Base-by-base conservation (phyloP, 331 rosid genomes). In the Telfairia occidentalis region DNA sequence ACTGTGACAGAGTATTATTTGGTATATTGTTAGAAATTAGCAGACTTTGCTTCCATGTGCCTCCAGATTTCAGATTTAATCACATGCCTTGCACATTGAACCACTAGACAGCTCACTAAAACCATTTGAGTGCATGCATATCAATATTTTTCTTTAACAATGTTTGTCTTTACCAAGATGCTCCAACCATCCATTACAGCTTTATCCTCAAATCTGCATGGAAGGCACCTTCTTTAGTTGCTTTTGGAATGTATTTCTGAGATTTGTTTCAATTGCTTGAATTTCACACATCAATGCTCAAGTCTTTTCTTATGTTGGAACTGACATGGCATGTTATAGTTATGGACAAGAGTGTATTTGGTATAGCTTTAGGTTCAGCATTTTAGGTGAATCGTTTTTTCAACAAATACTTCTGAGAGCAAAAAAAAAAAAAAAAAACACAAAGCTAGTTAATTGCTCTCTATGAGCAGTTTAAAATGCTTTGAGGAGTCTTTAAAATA, bases 61-160 rank as follows among this genome's bases (percentile, higher is more conserved):
- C 75, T 28, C 42, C 57, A 45, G 75, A 45, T 70, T 43, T 46
- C 23, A 26, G 58, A 70, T 46, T 43, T n/a, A 32, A 30, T 61
- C 21, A 32, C 43, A 34, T 61, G 45, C 69, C 64, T 26, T 45
- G 40, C 15, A 45, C 57, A 70, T 70, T 43, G 23, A 43, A 42
- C 74, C 54, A 69, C 38, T 69, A 49, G 75, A 9, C 57, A 43
- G 28, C 26, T 15, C 26, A 34, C 28, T 63, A 18, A 8, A 34
- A 28, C 28, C 58, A 70, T 24, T 70, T 70, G 75, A 70, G 40
- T 70, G 58, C 40, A 16, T 70, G 58, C 58, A 46, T 45, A 70
- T 26, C 9, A 45, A 18, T 40, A 70, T 15, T 9, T 46, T 70
- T 70, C 73, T 46, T 46, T 70, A 9, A 2, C 57, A 26, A 43